Evolutionary conservation across 345 rosid genomes (phyloP).

Genomic region (Chamaenerion angustifolium): DNA sequence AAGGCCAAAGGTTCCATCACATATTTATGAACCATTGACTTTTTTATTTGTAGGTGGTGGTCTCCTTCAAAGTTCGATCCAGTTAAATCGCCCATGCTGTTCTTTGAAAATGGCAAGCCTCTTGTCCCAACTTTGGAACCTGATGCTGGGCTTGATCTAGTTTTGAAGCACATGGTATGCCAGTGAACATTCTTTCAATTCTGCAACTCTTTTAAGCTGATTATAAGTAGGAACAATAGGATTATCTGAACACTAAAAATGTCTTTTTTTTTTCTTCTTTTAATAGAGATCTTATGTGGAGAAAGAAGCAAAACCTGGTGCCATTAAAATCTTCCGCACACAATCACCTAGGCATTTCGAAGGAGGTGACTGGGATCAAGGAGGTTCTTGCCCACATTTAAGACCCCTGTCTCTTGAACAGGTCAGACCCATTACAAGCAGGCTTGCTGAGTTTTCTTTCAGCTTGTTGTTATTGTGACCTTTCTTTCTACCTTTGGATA

Average conservation of each 20-base stretch:
- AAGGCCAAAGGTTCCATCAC: not conserved
- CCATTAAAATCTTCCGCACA: constrained; percentile 51
- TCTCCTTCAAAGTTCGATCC: constrained; percentile 92
- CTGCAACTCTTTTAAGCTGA: not conserved
- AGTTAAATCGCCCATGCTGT: constrained; percentile 73
- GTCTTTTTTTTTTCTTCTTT: not conserved
- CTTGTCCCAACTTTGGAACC: constrained; percentile 58
- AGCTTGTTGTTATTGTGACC: not conserved
- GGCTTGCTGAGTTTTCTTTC: not conserved
- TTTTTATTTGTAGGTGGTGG: constrained; percentile 65
- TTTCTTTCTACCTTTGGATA: not conserved
- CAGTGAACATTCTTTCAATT: not conserved
- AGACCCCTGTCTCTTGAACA: constrained; percentile 39
- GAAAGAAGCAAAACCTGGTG: constrained; percentile 27
- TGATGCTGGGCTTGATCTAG: constrained; percentile 57
- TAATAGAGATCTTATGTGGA: constrained; percentile 33
- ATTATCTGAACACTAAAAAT: too few species aligned
- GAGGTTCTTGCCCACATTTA: constrained; percentile 63
- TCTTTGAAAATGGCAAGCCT: constrained; percentile 62
- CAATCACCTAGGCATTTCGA: constrained; percentile 96
- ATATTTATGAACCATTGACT: constrained; percentile 6
- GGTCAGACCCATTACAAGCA: constrained; percentile 29
- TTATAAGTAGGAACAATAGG: too few species aligned
- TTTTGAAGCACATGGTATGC: constrained; percentile 57
- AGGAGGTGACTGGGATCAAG: constrained; percentile 98